Evolutionary conservation across 169 alveolate species (phyloP).

Genomic region (Perkinsus marinus): DNA sequence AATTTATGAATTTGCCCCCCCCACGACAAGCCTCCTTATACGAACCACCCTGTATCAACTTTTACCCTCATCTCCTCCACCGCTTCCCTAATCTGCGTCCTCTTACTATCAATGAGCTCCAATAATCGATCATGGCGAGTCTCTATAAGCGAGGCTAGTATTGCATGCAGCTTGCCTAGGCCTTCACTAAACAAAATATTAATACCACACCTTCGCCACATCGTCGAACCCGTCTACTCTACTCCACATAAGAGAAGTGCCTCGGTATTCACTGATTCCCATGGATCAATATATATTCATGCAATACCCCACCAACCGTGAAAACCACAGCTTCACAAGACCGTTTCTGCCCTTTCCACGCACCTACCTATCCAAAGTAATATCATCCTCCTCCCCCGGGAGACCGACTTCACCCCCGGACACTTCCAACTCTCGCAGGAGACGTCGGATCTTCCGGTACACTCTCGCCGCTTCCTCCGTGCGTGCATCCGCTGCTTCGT

Average conservation of each 20-base stretch:
- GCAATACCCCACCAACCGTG: no score
- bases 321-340: no score
- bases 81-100: not conserved
- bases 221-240: no score
- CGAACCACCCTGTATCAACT: no score
- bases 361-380: not conserved
- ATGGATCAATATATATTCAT: no score
- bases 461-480: not conserved
- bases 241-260: no score
- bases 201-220: no score
- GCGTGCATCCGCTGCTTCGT: not conserved
- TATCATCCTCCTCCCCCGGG: not conserved
- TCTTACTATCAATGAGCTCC: not conserved
- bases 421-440: not conserved
- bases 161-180: not conserved
- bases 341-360: no score
- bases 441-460: not conserved
- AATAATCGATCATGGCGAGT: not conserved
- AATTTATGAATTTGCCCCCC: no score
- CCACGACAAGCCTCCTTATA: no score
- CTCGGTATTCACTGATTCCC: no score
- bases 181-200: not conserved
- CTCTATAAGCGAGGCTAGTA: not conserved
- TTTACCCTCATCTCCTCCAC: not conserved
- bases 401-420: not conserved